Conservation (phyloP, 73 alveolate species). For the Tetrahymena thermophila region DNA sequence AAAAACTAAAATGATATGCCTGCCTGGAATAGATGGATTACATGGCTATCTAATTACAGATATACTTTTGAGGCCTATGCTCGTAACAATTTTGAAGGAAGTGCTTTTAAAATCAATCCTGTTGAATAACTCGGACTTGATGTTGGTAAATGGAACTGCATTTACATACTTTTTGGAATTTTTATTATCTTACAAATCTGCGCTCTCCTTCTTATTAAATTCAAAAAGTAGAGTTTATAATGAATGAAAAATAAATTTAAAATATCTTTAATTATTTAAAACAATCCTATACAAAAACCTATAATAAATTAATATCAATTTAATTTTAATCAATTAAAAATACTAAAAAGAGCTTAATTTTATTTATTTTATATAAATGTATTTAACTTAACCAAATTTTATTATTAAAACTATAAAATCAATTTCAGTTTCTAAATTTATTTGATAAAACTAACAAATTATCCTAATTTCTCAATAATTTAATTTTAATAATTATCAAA, state of each 20-base stretch:
- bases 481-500: too few species aligned
- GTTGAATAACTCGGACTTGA: neutral
- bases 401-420: too few species aligned
- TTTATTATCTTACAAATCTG: neutral
- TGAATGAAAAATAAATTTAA: neutral
- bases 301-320: too few species aligned
- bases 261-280: too few species aligned
- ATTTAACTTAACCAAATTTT: too few species aligned
- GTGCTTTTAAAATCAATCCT: neutral
- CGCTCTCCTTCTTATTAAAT: neutral
- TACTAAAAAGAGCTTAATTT: too few species aligned
- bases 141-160: neutral
- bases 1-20: slow-evolving; percentile 29
- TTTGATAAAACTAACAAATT: too few species aligned
- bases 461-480: too few species aligned
- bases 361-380: too few species aligned
- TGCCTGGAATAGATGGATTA: slow-evolving; percentile 63
- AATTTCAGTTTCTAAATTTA: too few species aligned
- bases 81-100: slow-evolving; percentile 36
- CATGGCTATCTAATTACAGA: slow-evolving; percentile 61
- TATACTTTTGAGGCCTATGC: slow-evolving; percentile 55
- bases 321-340: too few species aligned
- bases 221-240: neutral
- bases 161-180: neutral
- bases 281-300: too few species aligned